phyloP scores from a whole-genome alignment of 352 stramenopile species.

The Globisporangium paroecandrum region DNA sequence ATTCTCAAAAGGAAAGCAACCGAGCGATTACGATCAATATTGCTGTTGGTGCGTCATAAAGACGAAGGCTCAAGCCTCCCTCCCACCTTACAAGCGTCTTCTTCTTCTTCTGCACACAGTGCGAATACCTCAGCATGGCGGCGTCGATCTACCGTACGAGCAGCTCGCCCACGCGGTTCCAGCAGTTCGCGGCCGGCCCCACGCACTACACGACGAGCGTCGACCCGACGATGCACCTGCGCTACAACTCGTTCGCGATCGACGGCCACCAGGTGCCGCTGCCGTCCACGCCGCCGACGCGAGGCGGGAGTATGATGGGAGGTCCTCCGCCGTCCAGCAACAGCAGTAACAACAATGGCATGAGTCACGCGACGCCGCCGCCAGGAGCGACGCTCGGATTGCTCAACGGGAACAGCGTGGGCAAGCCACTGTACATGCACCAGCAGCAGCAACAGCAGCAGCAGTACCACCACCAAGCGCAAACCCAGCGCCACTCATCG shows the following conservation, averaged over 20 bases:
- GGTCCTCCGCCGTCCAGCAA: neutral
- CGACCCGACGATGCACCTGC: constrained; percentile 41
- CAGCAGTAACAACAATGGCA: constrained; percentile 5
- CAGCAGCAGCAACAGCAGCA: constrained; percentile 16
- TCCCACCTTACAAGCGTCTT: neutral
- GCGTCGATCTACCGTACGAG: constrained; percentile 61
- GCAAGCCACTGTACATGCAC: constrained; percentile 26
- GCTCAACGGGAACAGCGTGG: constrained; percentile 22
- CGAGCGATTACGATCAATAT: neutral
- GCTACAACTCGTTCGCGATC: constrained; percentile 46
- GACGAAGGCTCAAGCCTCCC: neutral
- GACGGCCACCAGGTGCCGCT: constrained; percentile 45
- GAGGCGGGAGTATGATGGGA: constrained; percentile 6
- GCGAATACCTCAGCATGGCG: constrained; percentile 23
- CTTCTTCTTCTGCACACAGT: neutral
- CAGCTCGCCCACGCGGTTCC: constrained; percentile 51
- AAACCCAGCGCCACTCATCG: constrained; percentile 14
- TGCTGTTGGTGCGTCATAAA: neutral
- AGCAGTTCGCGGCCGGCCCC: constrained; percentile 39
- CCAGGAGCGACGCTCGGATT: constrained; percentile 38
- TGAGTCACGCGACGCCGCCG: constrained; percentile 26
- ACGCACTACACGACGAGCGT: constrained; percentile 65
- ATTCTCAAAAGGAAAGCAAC: constrained; percentile 6
- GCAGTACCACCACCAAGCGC: constrained; percentile 10
- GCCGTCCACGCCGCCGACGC: constrained; percentile 25